Conservation (phyloP, 108 stramenopile species). For the Pseudonitzschia delicatissima region DNA sequence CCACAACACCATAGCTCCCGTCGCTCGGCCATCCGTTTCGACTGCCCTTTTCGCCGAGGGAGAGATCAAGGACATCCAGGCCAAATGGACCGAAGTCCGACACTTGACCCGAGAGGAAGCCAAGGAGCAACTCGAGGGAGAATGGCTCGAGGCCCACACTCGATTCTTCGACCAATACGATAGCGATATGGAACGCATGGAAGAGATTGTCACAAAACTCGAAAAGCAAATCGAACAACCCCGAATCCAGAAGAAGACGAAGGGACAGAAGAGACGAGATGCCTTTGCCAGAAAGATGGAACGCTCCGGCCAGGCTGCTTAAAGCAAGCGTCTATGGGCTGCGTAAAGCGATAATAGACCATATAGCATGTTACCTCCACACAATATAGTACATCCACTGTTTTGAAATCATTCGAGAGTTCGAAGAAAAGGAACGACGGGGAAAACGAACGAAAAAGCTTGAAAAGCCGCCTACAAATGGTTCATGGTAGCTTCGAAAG, state of each 20-base stretch:
- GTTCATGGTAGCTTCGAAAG: no score
- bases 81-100: conserved; percentile 69
- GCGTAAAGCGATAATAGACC: no score
- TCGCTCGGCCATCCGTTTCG: conserved; percentile 16
- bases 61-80: conserved; percentile 40
- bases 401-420: background rate
- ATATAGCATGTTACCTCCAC: no score
- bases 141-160: conserved; percentile 78
- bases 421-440: background rate
- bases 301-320: background rate
- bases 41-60: conserved; percentile 33
- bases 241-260: conserved; percentile 64
- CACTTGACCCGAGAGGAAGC: conserved; percentile 56
- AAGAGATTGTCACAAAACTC: conserved; percentile 52
- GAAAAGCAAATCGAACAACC: conserved; percentile 53
- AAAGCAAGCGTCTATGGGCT: no score
- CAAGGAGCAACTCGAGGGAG: conserved; percentile 48
- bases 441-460: background rate
- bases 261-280: conserved; percentile 78
- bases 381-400: no score
- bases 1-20: conserved; percentile 24
- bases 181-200: conserved; percentile 60
- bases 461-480: background rate
- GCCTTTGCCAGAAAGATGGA: conserved; percentile 45
- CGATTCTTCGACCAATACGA: conserved; percentile 61